phyloP scores from a whole-genome alignment of 1,284 basidiomycete genomes.

The Mycosarcoma mackinlayi region DNA sequence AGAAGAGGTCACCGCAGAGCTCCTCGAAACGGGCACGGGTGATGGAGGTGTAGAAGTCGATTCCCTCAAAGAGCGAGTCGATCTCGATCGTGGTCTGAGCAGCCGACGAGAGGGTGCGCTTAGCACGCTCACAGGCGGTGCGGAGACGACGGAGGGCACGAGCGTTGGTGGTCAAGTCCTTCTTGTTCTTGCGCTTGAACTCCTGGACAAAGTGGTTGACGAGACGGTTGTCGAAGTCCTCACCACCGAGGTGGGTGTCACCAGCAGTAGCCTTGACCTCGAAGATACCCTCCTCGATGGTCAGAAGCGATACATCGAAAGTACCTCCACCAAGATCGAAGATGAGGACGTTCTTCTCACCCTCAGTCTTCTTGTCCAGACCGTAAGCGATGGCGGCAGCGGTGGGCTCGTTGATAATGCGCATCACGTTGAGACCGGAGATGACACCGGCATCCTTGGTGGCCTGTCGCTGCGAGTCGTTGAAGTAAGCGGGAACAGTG shows the following conservation, averaged over 20 bases:
- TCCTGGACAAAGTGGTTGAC: slow-evolving; percentile 98
- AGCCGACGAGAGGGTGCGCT: slow-evolving; percentile 96
- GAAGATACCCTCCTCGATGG: slow-evolving; percentile 98
- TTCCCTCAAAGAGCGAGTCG: slow-evolving; percentile 96
- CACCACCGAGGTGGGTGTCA: slow-evolving; percentile 98
- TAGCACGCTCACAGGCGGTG: slow-evolving; percentile 97
- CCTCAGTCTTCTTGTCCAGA: slow-evolving; percentile 83
- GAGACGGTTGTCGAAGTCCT: slow-evolving; percentile 96
- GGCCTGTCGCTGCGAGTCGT: slow-evolving; percentile 94
- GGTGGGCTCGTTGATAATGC: slow-evolving; percentile 96
- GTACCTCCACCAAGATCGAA: slow-evolving; percentile 99
- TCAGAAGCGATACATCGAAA: slow-evolving; percentile 97
- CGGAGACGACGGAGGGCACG: slow-evolving; percentile 97
- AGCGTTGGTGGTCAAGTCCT: slow-evolving; percentile 89
- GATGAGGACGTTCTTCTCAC: slow-evolving; percentile 93
- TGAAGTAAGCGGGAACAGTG: slow-evolving; percentile 93
- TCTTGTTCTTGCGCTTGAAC: slow-evolving; percentile 99
- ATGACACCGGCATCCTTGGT: slow-evolving; percentile 94
- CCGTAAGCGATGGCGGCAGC: slow-evolving; percentile 95
- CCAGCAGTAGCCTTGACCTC: slow-evolving; percentile 99
- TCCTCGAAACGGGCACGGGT: slow-evolving; percentile 99
- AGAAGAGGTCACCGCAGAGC: slow-evolving; percentile 96
- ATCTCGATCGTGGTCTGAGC: slow-evolving; percentile 97
- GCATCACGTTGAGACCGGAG: slow-evolving; percentile 88
- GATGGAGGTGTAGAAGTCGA: slow-evolving; percentile 98